Percentiles rank a stretch among this genome's conserved stretches.
Evolutionary conservation across 495 filamentous ascomycete genomes (phyloP).

Genomic region (Aspergillus baeticus): DNA sequence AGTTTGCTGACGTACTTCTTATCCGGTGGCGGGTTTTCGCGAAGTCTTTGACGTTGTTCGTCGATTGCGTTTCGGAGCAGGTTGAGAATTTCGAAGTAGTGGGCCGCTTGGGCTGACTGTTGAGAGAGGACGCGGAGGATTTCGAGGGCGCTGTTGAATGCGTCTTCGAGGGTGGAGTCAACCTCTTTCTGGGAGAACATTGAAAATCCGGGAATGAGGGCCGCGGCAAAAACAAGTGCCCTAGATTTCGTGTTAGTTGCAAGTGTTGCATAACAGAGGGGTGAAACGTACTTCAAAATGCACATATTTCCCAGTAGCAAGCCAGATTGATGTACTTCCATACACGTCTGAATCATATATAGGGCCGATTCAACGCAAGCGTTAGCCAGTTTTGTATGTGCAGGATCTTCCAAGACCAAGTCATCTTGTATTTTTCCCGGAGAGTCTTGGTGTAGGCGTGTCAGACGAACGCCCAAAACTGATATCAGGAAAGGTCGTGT

Average conservation of each 20-base stretch:
- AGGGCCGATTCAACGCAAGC: constrained; percentile 42
- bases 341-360: constrained; percentile 43
- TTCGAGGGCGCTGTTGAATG: constrained; percentile 30
- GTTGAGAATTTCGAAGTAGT: constrained; percentile 37
- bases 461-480: constrained; percentile 34
- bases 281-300: constrained; percentile 31
- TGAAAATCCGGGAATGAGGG: constrained; percentile 42
- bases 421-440: constrained; percentile 7
- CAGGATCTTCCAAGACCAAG: constrained; percentile 27
- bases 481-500: constrained; percentile 43
- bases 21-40: constrained; percentile 27
- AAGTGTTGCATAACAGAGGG: neutral
- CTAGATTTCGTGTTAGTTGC: constrained; percentile 22
- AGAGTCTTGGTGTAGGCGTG: constrained; percentile 30
- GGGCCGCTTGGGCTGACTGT: constrained; percentile 41
- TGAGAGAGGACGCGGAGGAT: constrained; percentile 33
- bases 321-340: constrained; percentile 33
- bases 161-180: constrained; percentile 30
- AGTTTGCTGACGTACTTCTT: constrained; percentile 40
- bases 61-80: constrained; percentile 31
- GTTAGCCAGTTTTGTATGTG: constrained; percentile 32
- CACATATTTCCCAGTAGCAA: constrained; percentile 38
- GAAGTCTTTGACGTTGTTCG: constrained; percentile 32
- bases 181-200: constrained; percentile 38
- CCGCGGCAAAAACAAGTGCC: constrained; percentile 43